phyloP scores from a whole-genome alignment of 129 eudicot genomes.

The Mikania micrantha region DNA sequence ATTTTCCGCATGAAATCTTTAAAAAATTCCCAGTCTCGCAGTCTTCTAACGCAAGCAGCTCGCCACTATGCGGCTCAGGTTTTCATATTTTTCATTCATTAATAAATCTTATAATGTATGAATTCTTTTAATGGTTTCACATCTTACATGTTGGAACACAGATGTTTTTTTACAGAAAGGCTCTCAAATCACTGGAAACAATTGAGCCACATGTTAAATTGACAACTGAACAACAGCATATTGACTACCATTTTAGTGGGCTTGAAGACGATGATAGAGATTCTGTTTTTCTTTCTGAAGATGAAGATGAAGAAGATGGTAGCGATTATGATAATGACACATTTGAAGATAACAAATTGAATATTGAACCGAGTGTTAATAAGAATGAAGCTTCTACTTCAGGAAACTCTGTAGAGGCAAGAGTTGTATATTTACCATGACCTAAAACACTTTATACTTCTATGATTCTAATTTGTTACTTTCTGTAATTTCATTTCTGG shows the following conservation, averaged over 20 bases:
- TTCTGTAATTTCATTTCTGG: not conserved
- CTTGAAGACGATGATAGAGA: constrained; percentile 61
- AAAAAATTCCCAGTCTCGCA: constrained; percentile 74
- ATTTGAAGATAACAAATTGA: constrained; percentile 45
- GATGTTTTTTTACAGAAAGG: constrained; percentile 69
- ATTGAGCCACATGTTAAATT: constrained; percentile 71
- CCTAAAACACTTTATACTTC: not conserved
- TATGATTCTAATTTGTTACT: not conserved
- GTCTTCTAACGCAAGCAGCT: constrained; percentile 88
- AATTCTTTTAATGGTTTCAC: not conserved
- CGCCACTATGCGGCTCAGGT: constrained; percentile 98
- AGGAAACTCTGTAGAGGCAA: constrained; percentile 58
- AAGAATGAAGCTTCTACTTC: constrained; percentile 34
- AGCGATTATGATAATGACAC: constrained; percentile 39
- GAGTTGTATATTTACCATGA: constrained; percentile 14
- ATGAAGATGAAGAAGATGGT: constrained; percentile 33
- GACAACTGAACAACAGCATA: constrained; percentile 61
- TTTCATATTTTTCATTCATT: not conserved
- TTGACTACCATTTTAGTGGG: constrained; percentile 72
- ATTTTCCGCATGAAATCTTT: constrained; percentile 87
- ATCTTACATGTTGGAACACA: constrained; percentile 37
- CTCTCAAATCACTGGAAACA: constrained; percentile 59
- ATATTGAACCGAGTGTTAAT: constrained; percentile 41
- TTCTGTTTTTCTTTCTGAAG: constrained; percentile 31
- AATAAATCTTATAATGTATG: not conserved